Conservation (phyloP, 805 yeast species). For the Candida maesae region DNA sequence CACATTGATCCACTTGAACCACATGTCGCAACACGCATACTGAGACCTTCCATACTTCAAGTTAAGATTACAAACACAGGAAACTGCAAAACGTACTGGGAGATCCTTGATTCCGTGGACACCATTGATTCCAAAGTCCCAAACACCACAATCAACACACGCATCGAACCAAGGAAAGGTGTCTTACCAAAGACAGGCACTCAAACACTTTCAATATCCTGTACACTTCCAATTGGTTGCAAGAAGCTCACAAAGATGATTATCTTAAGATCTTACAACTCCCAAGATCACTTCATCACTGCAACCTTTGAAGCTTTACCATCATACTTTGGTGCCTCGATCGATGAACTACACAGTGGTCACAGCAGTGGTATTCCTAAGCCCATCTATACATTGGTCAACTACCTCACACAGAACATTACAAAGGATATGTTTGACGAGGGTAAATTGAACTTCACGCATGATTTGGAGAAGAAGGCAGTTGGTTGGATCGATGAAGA, state of each 20-base stretch:
- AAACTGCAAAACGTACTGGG: conserved; percentile 36
- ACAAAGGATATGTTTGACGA: conserved; percentile 27
- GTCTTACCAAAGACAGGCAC: conserved; percentile 28
- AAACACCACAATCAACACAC: conserved; percentile 18
- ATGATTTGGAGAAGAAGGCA: conserved; percentile 22
- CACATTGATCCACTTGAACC: conserved; percentile 34
- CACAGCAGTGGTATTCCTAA: conserved; percentile 30
- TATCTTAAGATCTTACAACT: conserved; percentile 27
- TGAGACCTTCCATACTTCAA: conserved; percentile 24
- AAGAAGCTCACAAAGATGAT: conserved; percentile 22
- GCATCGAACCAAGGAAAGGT: conserved; percentile 28
- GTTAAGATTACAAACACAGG: conserved; percentile 35
- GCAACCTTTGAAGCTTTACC: conserved; percentile 24
- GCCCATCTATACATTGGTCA: conserved; percentile 29
- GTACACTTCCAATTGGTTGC: conserved; percentile 28
- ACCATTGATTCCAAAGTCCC: conserved; percentile 19
- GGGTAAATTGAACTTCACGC: conserved; percentile 18
- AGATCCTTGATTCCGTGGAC: conserved; percentile 31
- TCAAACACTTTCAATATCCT: conserved; percentile 20
- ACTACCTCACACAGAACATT: conserved; percentile 27
- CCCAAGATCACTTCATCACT: conserved; percentile 32
- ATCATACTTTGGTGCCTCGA: conserved; percentile 30
- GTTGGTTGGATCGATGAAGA: conserved; percentile 22
- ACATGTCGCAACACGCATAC: conserved; percentile 24
- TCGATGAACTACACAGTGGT: conserved; percentile 27